phyloP scores from a whole-genome alignment of 169 alveolate genomes.

The Plasmodium gaboni region DNA sequence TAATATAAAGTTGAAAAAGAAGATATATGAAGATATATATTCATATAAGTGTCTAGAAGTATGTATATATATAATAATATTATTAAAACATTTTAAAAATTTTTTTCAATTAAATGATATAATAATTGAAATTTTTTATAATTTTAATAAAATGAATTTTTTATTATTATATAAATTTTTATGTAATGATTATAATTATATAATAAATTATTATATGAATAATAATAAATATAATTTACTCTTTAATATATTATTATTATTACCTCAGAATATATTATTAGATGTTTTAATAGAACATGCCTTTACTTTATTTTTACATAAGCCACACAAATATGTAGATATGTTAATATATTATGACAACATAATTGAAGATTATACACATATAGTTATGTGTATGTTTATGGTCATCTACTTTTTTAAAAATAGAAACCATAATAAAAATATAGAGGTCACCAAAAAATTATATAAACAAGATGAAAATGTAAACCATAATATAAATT shows the following conservation, averaged over 20 bases:
- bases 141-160: slow-evolving; percentile 43
- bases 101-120: slow-evolving; percentile 75
- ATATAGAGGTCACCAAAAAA: background rate
- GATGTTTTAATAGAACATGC: slow-evolving; percentile 66
- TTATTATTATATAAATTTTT: slow-evolving; percentile 51
- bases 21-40: slow-evolving; percentile 44
- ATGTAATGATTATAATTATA: slow-evolving; percentile 67
- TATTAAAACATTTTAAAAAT: slow-evolving; percentile 65
- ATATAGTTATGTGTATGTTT: slow-evolving; percentile 68
- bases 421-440: background rate
- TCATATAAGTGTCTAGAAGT: slow-evolving; percentile 72
- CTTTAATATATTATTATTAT: slow-evolving; percentile 33
- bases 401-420: slow-evolving; percentile 50
- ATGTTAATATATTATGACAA: slow-evolving; percentile 51
- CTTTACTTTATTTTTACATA: slow-evolving; percentile 52
- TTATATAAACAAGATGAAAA: background rate
- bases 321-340: slow-evolving; percentile 62
- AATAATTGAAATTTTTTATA: slow-evolving; percentile 43
- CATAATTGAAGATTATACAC: slow-evolving; percentile 57
- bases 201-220: slow-evolving; percentile 53
- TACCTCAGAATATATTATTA: slow-evolving; percentile 67
- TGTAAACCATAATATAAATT: background rate
- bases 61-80: slow-evolving; percentile 48
- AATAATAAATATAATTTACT: slow-evolving; percentile 63
- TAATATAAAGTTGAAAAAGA: slow-evolving; percentile 17